Base-by-base conservation (phyloP, 345 rosid genomes). In the Hibiscus syriacus region DNA sequence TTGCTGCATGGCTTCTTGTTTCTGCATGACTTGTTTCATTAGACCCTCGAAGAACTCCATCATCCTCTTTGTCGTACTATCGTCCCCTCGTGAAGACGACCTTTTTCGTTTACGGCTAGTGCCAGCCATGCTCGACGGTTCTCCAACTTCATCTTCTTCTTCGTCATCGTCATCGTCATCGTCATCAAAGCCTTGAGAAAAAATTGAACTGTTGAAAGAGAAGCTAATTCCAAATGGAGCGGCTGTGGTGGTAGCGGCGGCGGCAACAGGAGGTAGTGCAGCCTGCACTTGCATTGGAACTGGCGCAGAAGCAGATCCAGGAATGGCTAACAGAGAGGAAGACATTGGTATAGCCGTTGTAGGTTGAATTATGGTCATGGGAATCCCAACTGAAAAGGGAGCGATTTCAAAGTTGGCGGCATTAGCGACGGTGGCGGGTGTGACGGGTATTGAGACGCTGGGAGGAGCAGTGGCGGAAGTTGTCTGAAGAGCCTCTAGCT, bases 401-500 rank as follows among this genome's bases (percentile, higher is more conserved):
- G 89, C 52, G 5, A 62, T 53, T 52, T 62, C 67, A 6, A 25
- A 8, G 55, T 13, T 26, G 61, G 61, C 30, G 2, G 74, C 5
- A n/a, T n/a, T n/a, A 34, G 57, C 6, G 29, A 69, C 2, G 49
- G 75, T 57, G 36, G 81, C 53, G 58, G 73, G 29, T 30, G 50
- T 26, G 16, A 22, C 30, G 0, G 80, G 66, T 26, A 69, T 69
- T 10, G 80, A 58, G 34, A 66, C 19, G 43, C 46, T 65, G 26
- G 26, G 32, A 53, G 59, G 10, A 23, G 69, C 0, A n/a, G 77
- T 45, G 48, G 85, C 49, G 62, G 75, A 48, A 52, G 71, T 50
- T 76, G 50, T 67, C 11, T 84, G 82, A 63, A 92, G 80, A 60
- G 98, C 98, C 74, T 89, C 98, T n/a, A 92, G 90, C 79, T 92